phyloP scores from a whole-genome alignment of 164 flowering plant genomes.

The Hamamelis virginiana region DNA sequence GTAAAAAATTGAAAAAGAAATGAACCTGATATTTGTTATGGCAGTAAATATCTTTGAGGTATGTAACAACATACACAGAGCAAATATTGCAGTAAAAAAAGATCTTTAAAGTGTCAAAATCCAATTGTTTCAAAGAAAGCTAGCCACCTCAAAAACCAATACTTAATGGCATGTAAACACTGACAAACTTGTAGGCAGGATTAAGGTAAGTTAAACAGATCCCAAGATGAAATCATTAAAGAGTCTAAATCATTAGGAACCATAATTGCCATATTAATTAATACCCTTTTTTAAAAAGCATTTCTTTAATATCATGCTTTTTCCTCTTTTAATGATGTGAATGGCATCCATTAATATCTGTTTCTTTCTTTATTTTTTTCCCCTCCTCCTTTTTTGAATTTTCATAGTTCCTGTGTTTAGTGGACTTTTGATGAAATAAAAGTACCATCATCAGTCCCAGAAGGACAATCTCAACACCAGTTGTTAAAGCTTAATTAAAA shows the following conservation, averaged over 20 bases:
- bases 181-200: background rate
- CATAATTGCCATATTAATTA: background rate
- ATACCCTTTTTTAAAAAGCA: background rate
- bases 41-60: too few relatives aligned
- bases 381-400: background rate
- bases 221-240: conserved; percentile 3
- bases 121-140: background rate
- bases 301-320: conserved; percentile 2
- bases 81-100: too few relatives aligned
- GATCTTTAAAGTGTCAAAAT: background rate
- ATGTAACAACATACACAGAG: too few relatives aligned
- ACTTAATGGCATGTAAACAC: background rate
- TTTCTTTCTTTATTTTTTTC: background rate
- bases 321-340: conserved; percentile 7
- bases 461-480: background rate
- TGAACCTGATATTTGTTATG: too few relatives aligned
- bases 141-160: too few relatives aligned
- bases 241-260: background rate
- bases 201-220: background rate
- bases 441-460: background rate
- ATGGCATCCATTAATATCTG: background rate
- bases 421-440: background rate
- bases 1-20: too few relatives aligned
- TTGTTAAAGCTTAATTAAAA: too few relatives aligned
- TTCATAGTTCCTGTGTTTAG: background rate